Evolutionary conservation across 176 grass and related monocot genomes (phyloP).

Genomic region (Carex kokanica): DNA sequence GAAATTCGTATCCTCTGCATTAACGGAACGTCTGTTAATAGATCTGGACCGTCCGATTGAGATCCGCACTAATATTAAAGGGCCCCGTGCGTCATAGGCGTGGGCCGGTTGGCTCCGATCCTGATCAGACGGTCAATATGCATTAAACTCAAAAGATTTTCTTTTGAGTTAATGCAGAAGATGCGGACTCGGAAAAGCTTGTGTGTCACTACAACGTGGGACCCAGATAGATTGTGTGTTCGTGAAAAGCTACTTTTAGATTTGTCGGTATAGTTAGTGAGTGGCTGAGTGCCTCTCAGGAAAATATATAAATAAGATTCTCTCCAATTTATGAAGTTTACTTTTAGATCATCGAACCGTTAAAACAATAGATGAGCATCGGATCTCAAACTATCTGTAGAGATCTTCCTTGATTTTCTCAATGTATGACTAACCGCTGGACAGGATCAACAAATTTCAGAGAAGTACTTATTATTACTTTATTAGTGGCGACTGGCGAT

Average conservation of each 20-base stretch:
- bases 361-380: not conserved
- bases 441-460: not conserved
- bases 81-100: too few relatives aligned
- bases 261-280: not conserved
- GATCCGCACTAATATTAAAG: too few relatives aligned
- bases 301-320: not conserved
- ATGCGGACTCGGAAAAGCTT: not conserved
- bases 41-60: too few relatives aligned
- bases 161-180: too few relatives aligned
- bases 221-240: not conserved
- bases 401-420: not conserved
- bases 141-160: too few relatives aligned
- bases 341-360: not conserved
- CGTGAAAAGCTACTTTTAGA: not conserved
- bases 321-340: not conserved
- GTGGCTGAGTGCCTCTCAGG: not conserved
- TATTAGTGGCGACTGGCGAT: not conserved
- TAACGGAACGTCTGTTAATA: too few relatives aligned
- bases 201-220: slow-evolving; percentile 13
- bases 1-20: not conserved
- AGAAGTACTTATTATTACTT: not conserved
- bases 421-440: not conserved
- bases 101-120: too few relatives aligned
- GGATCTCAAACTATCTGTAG: not conserved
- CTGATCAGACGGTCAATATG: too few relatives aligned